These are phyloP conservation scores for Nemania abortiva DNA, from an alignment of 2,329 filamentous ascomycete genomes.

Conservation along the genomic window DNA sequence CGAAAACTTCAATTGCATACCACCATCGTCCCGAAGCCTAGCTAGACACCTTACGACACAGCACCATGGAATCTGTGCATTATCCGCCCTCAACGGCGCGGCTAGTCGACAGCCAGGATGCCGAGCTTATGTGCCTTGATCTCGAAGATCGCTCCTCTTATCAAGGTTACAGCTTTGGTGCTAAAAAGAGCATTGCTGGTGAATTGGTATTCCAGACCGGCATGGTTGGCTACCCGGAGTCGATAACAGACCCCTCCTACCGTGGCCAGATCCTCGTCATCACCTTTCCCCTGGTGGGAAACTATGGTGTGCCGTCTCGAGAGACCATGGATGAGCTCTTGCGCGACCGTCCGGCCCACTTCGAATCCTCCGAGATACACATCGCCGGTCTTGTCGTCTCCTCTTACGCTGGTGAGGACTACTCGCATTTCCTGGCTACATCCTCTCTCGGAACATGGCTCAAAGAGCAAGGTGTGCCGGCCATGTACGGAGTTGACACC, in stretches of 20 bases:
- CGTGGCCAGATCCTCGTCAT: constrained; percentile 95
- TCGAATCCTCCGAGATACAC: constrained; percentile 93
- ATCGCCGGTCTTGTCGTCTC: constrained; percentile 91
- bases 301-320: constrained; percentile 94
- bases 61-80: constrained; percentile 56
- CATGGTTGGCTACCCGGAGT: constrained; percentile 99
- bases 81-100: constrained; percentile 72
- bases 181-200: constrained; percentile 91
- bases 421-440: constrained; percentile 90
- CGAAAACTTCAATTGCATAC: background rate
- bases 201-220: constrained; percentile 99
- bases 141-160: constrained; percentile 91
- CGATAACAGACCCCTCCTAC: constrained; percentile 87
- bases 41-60: background rate
- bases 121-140: constrained; percentile 84
- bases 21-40: background rate
- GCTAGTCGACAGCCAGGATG: constrained; percentile 64
- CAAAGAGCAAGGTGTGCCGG: constrained; percentile 93
- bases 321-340: constrained; percentile 87
- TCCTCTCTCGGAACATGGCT: constrained; percentile 95
- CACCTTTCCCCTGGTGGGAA: constrained; percentile 94
- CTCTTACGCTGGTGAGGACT: constrained; percentile 94
- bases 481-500: constrained; percentile 95
- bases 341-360: constrained; percentile 87
- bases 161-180: constrained; percentile 96